Evolutionary conservation across 2,329 filamentous ascomycete genomes (phyloP), one percentile per base, ranked within the genome.

Genomic region (Aspergillus fructus): DNA sequence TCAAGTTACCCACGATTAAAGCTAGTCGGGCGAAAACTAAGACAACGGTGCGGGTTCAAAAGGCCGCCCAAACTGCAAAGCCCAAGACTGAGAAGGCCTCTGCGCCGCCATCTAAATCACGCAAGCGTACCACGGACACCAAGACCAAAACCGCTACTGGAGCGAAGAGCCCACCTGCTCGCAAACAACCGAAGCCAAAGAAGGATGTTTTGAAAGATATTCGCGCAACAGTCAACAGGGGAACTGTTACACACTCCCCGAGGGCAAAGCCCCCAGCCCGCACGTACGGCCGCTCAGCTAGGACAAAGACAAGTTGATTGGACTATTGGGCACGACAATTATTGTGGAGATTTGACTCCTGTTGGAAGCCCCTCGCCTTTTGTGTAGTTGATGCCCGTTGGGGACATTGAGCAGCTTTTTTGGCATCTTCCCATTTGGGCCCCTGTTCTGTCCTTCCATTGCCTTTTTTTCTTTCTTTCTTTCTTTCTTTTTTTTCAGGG

Each of bases 1-100:
- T 71, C 17, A 71, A 67, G 40, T 53, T 72, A 21, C 71, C 71
- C 12, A 65, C 62, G 8, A 66, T 72, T 39, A 71, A 66, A 47
- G 40, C 64, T 7, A 58, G 59, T 17, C 69, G 67, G 49, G 58
- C 67, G 17, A 69, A 70, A 50, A 63, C 68, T 17, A 68, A 68
- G 54, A 60, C 67, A 6, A 56, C 67, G 34, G 61, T 64, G 15
- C 62, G 59, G 37, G 51, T 57, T 40, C 61, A 60, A 43, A 62
- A 60, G 42, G 33, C 53, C 19, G 37, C 47, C 19, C 57, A 51
- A 50, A 58, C 42, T 57, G 60, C 59, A 30, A 65, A 61, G 41
- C 43, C 41, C 30, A 59, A 56, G 53, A 57, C 49, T 9, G 53
- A 55, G 21, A 61, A 67, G 37, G 42, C 58, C 13, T 66, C 64